Conservation (phyloP, 2,329 filamentous ascomycete species). For the Exophiala spinifera region DNA sequence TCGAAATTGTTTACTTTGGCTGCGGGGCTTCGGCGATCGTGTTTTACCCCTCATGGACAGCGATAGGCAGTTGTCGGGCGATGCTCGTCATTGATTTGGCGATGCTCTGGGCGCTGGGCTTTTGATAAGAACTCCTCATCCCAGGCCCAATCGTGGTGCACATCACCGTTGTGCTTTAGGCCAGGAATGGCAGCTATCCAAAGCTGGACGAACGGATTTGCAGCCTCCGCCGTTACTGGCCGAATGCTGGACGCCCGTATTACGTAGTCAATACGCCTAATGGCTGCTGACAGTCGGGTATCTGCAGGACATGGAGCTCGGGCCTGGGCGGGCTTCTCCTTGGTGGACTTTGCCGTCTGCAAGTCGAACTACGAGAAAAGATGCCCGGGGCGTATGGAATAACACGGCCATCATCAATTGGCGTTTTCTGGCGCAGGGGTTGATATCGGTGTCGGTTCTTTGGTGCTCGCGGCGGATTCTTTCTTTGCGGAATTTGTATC, state of each 20-base stretch:
- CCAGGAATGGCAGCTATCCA: constrained; percentile 21
- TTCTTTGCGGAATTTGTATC: constrained; percentile 45
- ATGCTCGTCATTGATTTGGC: constrained; percentile 7
- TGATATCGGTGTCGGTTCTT: constrained; percentile 8
- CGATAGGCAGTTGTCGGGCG: constrained; percentile 19
- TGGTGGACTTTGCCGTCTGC: not conserved
- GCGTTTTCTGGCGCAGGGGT: constrained; percentile 6
- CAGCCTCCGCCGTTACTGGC: constrained; percentile 14
- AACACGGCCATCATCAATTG: too few species aligned
- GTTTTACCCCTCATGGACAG: constrained; percentile 19
- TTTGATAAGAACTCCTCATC: constrained; percentile 21
- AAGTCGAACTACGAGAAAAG: too few species aligned
- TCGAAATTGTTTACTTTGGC: constrained; percentile 16
- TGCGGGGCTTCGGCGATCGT: constrained; percentile 15
- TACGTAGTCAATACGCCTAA: constrained; percentile 18
- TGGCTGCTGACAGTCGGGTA: not conserved
- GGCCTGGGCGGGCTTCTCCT: constrained; percentile 23
- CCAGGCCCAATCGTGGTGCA: constrained; percentile 15
- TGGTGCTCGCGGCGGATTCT: constrained; percentile 27
- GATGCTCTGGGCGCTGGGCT: constrained; percentile 8
- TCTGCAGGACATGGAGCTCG: constrained; percentile 2
- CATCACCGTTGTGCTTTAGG: constrained; percentile 6
- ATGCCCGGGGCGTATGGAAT: too few species aligned
- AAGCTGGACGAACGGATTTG: constrained; percentile 22
- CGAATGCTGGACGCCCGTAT: not conserved